Evolutionary conservation across 2,329 filamentous ascomycete genomes (phyloP).

Genomic region (Trichoderma sp.): DNA sequence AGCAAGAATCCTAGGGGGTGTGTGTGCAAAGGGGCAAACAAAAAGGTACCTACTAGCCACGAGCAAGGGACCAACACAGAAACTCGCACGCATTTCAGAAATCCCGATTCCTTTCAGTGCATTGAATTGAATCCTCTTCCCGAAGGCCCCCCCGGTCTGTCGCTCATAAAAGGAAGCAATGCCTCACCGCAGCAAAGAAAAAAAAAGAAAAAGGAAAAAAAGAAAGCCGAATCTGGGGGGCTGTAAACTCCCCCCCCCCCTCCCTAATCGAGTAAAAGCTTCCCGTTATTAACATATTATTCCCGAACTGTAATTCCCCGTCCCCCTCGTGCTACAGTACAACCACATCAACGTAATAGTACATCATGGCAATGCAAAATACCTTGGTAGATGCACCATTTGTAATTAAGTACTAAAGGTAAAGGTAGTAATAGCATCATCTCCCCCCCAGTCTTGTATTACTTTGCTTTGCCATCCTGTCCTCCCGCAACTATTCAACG

Average conservation of each 20-base stretch:
- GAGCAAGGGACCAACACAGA: not conserved
- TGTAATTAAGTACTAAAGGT: too few relatives aligned
- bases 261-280: not conserved
- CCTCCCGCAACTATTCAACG: too few relatives aligned
- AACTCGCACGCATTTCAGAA: not conserved
- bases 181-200: not conserved
- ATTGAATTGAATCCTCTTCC: not conserved
- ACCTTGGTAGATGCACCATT: too few relatives aligned
- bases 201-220: not conserved
- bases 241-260: not conserved
- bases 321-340: not conserved
- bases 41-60: too few relatives aligned
- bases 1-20: not conserved
- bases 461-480: too few relatives aligned
- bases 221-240: not conserved
- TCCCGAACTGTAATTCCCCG: not conserved
- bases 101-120: not conserved
- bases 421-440: too few relatives aligned
- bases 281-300: not conserved
- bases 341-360: too few relatives aligned
- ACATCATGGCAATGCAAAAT: not conserved
- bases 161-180: not conserved
- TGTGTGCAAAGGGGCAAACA: not conserved
- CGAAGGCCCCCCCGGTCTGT: not conserved
- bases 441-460: too few relatives aligned